Percentiles rank a stretch among this genome's conserved stretches.
Evolutionary conservation across 2,329 filamentous ascomycete genomes (phyloP).

Genomic region (Fusarium gaditjirri): DNA sequence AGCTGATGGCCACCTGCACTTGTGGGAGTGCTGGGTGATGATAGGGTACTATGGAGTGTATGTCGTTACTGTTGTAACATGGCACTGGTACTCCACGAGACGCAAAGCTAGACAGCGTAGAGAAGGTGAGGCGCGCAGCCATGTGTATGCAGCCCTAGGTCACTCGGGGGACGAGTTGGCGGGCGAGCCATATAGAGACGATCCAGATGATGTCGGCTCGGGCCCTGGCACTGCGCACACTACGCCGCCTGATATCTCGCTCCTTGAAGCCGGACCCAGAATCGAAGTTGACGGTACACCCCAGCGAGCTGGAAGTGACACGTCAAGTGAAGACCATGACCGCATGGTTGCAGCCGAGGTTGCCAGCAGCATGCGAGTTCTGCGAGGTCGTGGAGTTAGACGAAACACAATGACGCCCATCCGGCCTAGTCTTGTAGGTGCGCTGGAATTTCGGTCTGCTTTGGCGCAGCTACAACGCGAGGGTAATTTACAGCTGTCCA

Average conservation of each 20-base stretch:
- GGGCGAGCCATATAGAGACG: constrained; percentile 71
- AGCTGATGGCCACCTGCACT: constrained; percentile 81
- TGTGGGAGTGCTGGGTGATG: constrained; percentile 94
- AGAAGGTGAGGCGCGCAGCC: constrained; percentile 77
- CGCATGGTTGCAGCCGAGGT: constrained; percentile 82
- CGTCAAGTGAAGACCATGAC: constrained; percentile 65
- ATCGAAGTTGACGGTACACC: constrained; percentile 59
- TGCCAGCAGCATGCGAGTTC: constrained; percentile 91
- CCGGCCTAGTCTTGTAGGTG: constrained; percentile 90
- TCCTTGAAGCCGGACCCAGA: constrained; percentile 57
- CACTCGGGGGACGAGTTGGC: constrained; percentile 63
- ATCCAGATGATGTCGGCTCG: constrained; percentile 54
- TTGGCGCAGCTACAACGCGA: constrained; percentile 87
- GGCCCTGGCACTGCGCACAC: constrained; percentile 23
- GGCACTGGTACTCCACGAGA: constrained; percentile 86
- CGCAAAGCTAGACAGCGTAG: constrained; percentile 69
- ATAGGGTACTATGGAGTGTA: constrained; percentile 92
- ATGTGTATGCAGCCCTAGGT: constrained; percentile 71
- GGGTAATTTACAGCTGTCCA: constrained; percentile 76
- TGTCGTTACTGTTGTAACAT: constrained; percentile 85
- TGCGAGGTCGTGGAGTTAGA: constrained; percentile 71
- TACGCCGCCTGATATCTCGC: constrained; percentile 52
- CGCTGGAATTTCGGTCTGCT: constrained; percentile 91
- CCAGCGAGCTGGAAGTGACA: constrained; percentile 57
- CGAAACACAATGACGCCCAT: constrained; percentile 86